Evolutionary conservation across 2,329 filamentous ascomycete genomes (phyloP), one percentile per base, ranked within the genome.

Genomic region (Fusarium protoensiforme): DNA sequence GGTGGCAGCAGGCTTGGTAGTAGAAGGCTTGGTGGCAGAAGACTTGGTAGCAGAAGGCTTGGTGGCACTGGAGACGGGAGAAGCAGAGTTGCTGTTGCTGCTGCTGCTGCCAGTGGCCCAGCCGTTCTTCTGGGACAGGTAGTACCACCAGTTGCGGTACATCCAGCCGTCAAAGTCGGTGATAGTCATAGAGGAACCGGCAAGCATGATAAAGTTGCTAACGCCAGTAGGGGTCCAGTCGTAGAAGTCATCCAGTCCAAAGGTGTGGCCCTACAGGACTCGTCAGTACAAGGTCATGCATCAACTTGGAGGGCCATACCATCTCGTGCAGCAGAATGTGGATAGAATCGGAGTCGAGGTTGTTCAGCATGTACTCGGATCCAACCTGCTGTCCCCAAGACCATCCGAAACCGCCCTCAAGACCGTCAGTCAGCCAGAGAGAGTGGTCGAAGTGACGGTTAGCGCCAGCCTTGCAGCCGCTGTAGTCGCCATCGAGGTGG

Each of bases 91-190:
- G 14, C 18, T 13, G 18, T 18, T 53, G 16, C 36, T 46, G 22
- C 36, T 48, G n/a, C 58, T 24, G 14, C 31, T 73, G 3, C 54
- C 35, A 5, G 71, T 65, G 5, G 35, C 48, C 78, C 78, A 80
- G 53, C 66, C 69, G 24, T 79, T 73, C 48, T 76, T 75, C 18
- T 73, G 72, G 11, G 78, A 75, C 22, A 80, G 71, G 64, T 80
- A 75, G 67, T 80, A 79, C 84, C 84, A 86, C 83, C 84, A 86
- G 73, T 86, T 84, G 22, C 84, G 79, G 56, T 82, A 78, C 84
- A 86, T 86, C 85, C 85, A 86, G 31, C 82, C 84, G 66, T 86
- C 85, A 61, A 87, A 86, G 46, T 86, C 84, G 6, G 84, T 87
- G 53, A 86, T 81, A 57, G 79, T 72, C 35, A 75, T 80, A 1